A percentile compares a stretch with the other conserved stretches of the same genome.
Evolutionary conservation across 805 yeast genomes (phyloP).

Genomic region (Myxozyma mucilagina): DNA sequence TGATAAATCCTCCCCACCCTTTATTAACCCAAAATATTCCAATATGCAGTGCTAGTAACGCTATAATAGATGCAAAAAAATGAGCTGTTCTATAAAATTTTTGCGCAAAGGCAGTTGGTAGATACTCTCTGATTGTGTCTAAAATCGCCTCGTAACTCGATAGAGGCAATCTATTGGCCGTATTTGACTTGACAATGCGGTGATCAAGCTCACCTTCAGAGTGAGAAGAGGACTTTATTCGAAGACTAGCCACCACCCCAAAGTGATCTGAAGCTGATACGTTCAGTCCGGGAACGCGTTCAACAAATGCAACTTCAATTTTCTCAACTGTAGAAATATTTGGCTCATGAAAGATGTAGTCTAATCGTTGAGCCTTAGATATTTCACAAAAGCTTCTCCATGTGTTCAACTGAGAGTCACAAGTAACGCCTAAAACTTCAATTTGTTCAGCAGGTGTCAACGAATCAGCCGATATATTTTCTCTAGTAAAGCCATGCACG

Average conservation of each 20-base stretch:
- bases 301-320: constrained; percentile 78
- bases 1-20: constrained; percentile 57
- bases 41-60: constrained; percentile 56
- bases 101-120: constrained; percentile 59
- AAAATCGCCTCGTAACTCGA: constrained; percentile 51
- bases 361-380: constrained; percentile 82
- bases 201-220: constrained; percentile 13
- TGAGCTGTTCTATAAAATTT: constrained; percentile 64
- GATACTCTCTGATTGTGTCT: constrained; percentile 49
- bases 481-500: constrained; percentile 14
- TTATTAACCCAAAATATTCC: constrained; percentile 59
- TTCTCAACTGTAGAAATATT: constrained; percentile 51
- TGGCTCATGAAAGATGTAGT: constrained; percentile 79
- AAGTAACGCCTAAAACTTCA: constrained; percentile 75
- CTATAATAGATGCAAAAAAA: constrained; percentile 55
- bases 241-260: constrained; percentile 51
- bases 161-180: constrained; percentile 22
- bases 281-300: constrained; percentile 50
- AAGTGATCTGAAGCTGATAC: constrained; percentile 90
- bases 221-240: constrained; percentile 19
- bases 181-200: constrained; percentile 18
- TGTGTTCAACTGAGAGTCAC: constrained; percentile 83
- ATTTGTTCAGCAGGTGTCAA: constrained; percentile 55
- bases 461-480: constrained; percentile 14
- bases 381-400: constrained; percentile 63